phyloP scores from a whole-genome alignment of 2,329 filamentous ascomycete genomes.

The Xylariaceae sp. region DNA sequence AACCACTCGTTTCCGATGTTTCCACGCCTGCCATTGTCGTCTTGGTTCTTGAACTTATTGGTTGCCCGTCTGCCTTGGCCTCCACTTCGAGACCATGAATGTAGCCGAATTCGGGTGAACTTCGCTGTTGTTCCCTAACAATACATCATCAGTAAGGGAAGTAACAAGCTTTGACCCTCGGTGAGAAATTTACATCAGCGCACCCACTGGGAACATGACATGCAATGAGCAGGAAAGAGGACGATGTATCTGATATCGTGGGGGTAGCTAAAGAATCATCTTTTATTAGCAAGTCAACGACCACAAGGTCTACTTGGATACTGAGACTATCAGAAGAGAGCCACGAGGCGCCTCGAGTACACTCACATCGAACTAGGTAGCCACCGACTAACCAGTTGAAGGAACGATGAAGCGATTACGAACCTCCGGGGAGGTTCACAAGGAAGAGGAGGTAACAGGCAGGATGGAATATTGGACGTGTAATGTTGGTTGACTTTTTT shows the following conservation, averaged over 20 bases:
- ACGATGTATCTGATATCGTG: neutral
- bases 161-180: conserved; percentile 8
- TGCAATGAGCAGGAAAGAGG: conserved; percentile 25
- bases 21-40: conserved; percentile 49
- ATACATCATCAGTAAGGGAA: conserved; percentile 36
- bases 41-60: conserved; percentile 38
- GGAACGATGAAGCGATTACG: no score
- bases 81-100: conserved; percentile 44
- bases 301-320: conserved; percentile 28
- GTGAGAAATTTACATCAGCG: no score
- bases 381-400: no score
- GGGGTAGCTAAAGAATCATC: conserved; percentile 17
- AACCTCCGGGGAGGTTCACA: no score
- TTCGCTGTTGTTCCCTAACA: conserved; percentile 43
- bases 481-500: no score
- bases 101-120: conserved; percentile 45
- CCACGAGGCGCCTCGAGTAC: no score
- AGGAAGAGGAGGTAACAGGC: no score
- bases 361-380: no score
- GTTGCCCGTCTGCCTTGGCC: conserved; percentile 40
- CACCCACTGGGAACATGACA: no score
- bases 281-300: conserved; percentile 35
- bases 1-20: conserved; percentile 43
- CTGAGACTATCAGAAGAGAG: no score
- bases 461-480: no score